Evolutionary conservation across 352 stramenopile genomes (phyloP), one percentile per base, ranked within the genome.

Genomic region (Phytophthora idaei): DNA sequence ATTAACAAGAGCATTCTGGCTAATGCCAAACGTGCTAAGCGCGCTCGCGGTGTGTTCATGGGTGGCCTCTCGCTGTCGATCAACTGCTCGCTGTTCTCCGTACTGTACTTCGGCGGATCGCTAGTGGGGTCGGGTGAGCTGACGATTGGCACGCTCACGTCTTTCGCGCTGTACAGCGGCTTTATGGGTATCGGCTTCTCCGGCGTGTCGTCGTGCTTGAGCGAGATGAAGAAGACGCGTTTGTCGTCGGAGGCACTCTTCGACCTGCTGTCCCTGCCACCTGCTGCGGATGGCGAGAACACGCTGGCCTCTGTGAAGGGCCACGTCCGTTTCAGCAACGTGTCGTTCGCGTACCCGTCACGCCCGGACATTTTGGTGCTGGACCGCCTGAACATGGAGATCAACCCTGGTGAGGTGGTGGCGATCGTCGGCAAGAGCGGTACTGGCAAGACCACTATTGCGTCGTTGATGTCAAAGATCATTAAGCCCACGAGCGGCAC

Each of bases 161-260:
- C 90, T 3, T 98, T 98, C 57, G 86, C 92, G 27, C 63, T 97
- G 3, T 98, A 98, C 84, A 97, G 82, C 48, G 89, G 89, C 15
- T 95, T 97, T 57, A 95, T 98, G 79, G 89, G 86, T 28, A 78
- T 97, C 10, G 91, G 90, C 5, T 97, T 97, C 72, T 96, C 90
- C 14, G 81, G 84, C 0, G 71, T 98, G 10, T 93, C 89, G 29
- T 96, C 88, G 8, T 95, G 86, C 65, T 74, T 93, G 37, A 79
- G 89, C 17, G 86, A 97, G 47, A 76, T 95, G 42, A 87, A 80
- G 57, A 87, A 88, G 45, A 85, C 83, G 11, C 85, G 85, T 44
- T 83, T 90, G 59, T 90, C 86, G 31, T 94, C 85, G 1, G 73
- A 79, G 21, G 83, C 83, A 57, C 74, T 97, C 1, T 93, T 92